A percentile compares a stretch with the other conserved stretches of the same genome.
These are phyloP conservation scores for Akanthomyces dipterigenus DNA, from an alignment of 2,329 filamentous ascomycete species.

Conservation along the genomic window DNA sequence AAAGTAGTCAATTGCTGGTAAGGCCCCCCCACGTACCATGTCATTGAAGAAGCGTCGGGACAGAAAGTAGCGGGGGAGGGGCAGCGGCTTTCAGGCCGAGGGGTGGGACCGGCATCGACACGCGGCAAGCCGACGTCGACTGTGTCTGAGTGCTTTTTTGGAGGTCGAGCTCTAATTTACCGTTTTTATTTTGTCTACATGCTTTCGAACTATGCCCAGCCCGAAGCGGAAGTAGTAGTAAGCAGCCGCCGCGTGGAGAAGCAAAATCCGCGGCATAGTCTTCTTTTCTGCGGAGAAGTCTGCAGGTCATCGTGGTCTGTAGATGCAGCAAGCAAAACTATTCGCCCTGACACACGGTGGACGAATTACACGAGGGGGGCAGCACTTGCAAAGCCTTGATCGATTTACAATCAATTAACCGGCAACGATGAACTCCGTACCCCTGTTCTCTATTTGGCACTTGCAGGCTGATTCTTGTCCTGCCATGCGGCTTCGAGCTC, in stretches of 20 bases:
- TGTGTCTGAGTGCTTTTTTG: not conserved
- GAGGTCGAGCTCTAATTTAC: not conserved
- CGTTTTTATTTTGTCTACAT: not conserved
- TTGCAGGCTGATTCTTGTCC: not conserved
- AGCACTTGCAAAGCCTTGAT: not conserved
- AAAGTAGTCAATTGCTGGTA: not conserved
- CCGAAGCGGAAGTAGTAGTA: too few relatives aligned
- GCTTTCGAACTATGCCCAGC: not conserved
- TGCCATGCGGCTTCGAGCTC: not conserved
- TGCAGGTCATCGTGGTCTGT: too few relatives aligned
- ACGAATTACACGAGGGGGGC: too few relatives aligned
- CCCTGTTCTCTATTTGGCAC: not conserved
- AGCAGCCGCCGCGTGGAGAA: too few relatives aligned
- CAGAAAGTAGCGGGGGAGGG: not conserved
- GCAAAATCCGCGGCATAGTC: too few relatives aligned
- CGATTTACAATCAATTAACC: not conserved
- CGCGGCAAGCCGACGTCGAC: slow-evolving; percentile 18
- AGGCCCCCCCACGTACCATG: not conserved
- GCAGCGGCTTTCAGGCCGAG: slow-evolving; percentile 22
- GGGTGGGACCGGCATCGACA: slow-evolving; percentile 23
- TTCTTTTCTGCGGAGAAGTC: too few relatives aligned
- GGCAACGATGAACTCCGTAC: too few relatives aligned
- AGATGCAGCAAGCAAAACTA: too few relatives aligned
- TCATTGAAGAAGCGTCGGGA: slow-evolving; percentile 1
- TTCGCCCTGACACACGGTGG: too few relatives aligned